Conservation (phyloP, 2,329 filamentous ascomycete genomes). For the Blastomyces percursus region DNA sequence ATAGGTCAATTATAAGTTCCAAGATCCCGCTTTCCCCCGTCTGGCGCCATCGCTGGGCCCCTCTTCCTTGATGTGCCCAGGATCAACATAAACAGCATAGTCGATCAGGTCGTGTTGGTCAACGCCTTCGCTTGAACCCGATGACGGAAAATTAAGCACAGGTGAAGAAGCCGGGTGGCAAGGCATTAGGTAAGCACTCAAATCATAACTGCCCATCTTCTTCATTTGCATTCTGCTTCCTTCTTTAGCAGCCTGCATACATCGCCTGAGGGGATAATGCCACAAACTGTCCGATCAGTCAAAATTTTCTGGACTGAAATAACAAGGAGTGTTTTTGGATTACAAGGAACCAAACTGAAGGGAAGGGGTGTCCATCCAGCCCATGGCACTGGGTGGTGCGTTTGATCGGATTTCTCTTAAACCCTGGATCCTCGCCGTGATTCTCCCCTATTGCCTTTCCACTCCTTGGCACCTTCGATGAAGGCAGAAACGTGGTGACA, state of each 20-base stretch:
- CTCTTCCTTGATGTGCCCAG: not conserved
- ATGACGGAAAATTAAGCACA: not conserved
- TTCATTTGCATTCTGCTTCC: not conserved
- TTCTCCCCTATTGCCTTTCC: not conserved
- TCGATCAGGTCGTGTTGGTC: not conserved
- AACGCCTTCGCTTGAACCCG: not conserved
- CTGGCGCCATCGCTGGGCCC: not conserved
- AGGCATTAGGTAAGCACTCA: too few relatives aligned
- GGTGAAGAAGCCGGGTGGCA: not conserved
- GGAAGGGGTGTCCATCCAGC: not conserved
- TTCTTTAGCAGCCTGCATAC: not conserved
- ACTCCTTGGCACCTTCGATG: not conserved
- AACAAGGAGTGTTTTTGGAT: not conserved
- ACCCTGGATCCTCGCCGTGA: not conserved
- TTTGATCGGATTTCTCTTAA: not conserved
- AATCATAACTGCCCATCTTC: not conserved
- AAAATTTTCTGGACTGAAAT: not conserved
- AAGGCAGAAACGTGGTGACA: not conserved
- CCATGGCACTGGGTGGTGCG: not conserved
- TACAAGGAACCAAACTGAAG: not conserved
- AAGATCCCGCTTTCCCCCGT: not conserved
- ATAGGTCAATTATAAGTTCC: not conserved
- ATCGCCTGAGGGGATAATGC: not conserved
- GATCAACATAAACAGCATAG: not conserved
- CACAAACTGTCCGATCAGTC: too few relatives aligned